Conservation (phyloP, 164 flowering plant species). For the Liquidambar formosana region DNA sequence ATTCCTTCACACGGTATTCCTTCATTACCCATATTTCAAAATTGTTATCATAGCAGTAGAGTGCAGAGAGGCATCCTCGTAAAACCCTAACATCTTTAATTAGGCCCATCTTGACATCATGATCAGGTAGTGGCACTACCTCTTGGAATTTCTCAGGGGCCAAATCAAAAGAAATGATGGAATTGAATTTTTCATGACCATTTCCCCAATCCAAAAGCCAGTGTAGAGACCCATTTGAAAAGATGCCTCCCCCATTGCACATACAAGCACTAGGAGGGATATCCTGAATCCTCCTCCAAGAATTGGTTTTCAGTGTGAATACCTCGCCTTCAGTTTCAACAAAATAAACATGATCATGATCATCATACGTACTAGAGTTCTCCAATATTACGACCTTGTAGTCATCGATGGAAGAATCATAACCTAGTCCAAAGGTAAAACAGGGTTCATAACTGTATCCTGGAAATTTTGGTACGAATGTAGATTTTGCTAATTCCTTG, state of each 20-base stretch:
- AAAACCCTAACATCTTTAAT: neutral
- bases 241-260: neutral
- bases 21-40: neutral
- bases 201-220: neutral
- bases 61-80: neutral
- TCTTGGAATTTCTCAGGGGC: neutral
- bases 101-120: neutral
- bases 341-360: neutral
- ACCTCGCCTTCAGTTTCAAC: neutral
- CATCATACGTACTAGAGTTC: too few relatives aligned
- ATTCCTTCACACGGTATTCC: neutral
- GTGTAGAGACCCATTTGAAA: neutral
- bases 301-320: neutral
- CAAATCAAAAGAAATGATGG: neutral
- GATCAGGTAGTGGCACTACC: neutral
- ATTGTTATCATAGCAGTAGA: neutral
- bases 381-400: neutral
- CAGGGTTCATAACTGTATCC: too few relatives aligned
- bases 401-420: neutral
- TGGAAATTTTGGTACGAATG: too few relatives aligned
- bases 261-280: neutral
- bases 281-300: neutral
- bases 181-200: too few relatives aligned
- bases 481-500: neutral
- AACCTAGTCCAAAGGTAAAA: neutral